phyloP scores from a whole-genome alignment of 2,329 filamentous ascomycete species.

The Pseudogymnoascus destructans region DNA sequence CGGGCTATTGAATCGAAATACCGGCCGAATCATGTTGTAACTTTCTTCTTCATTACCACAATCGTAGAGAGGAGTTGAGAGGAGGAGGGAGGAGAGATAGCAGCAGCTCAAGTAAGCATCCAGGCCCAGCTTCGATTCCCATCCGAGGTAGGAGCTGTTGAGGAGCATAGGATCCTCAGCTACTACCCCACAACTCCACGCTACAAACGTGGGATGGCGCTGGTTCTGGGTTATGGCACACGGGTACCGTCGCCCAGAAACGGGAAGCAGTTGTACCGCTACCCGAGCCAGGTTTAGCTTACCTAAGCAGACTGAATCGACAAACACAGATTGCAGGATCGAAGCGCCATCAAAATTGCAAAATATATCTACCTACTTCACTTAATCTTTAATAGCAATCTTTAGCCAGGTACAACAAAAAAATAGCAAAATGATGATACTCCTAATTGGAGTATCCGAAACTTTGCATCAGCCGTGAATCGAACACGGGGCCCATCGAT shows the following conservation, averaged over 20 bases:
- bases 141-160: neutral
- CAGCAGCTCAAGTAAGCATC: neutral
- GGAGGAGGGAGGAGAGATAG: neutral
- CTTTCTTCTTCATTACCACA: neutral
- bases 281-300: neutral
- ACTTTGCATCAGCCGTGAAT: conserved; percentile 21
- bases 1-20: neutral
- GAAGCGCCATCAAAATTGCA: neutral
- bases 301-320: neutral
- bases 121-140: neutral
- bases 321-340: neutral
- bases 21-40: neutral
- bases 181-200: neutral
- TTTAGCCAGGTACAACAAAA: neutral
- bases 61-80: neutral
- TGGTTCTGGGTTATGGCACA: neutral
- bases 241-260: neutral
- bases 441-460: neutral
- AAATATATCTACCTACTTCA: neutral
- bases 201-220: neutral
- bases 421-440: neutral
- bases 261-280: neutral
- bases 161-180: neutral
- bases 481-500: conserved; percentile 28
- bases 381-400: neutral